These are phyloP conservation scores for Boletus sp. DNA, from an alignment of 1,284 basidiomycete species.

Conservation along the genomic window DNA sequence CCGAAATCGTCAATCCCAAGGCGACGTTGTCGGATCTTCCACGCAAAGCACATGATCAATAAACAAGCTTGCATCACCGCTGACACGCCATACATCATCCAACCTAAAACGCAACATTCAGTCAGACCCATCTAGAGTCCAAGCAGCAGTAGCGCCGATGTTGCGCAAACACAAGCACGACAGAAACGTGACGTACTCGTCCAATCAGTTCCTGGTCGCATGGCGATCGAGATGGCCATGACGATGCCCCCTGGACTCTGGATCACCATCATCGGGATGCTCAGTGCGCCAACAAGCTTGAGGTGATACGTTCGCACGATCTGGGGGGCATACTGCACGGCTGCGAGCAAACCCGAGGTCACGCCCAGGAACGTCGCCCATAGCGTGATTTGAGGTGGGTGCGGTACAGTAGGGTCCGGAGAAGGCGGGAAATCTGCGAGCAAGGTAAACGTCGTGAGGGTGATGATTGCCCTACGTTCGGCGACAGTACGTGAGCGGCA, in stretches of 20 bases:
- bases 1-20: slow-evolving; percentile 95
- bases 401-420: slow-evolving; percentile 33
- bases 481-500: slow-evolving; percentile 8
- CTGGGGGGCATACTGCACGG: slow-evolving; percentile 87
- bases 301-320: slow-evolving; percentile 74
- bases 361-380: slow-evolving; percentile 90
- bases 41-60: slow-evolving; percentile 75
- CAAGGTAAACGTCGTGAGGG: slow-evolving; percentile 54
- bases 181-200: slow-evolving; percentile 52
- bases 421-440: slow-evolving; percentile 43
- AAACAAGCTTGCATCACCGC: slow-evolving; percentile 83
- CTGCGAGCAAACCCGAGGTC: slow-evolving; percentile 74
- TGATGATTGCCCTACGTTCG: slow-evolving; percentile 45
- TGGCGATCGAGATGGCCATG: slow-evolving; percentile 80
- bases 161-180: not conserved
- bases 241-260: slow-evolving; percentile 89
- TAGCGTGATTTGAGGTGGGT: slow-evolving; percentile 42
- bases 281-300: slow-evolving; percentile 86
- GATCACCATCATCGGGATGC: slow-evolving; percentile 91
- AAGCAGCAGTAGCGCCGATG: not conserved
- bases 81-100: slow-evolving; percentile 83
- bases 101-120: slow-evolving; percentile 43
- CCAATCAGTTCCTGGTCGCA: slow-evolving; percentile 75
- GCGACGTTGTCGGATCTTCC: slow-evolving; percentile 72
- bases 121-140: not conserved